Base-by-base conservation (phyloP, 2,329 filamentous ascomycete species). In the Colletotrichum sojae region DNA sequence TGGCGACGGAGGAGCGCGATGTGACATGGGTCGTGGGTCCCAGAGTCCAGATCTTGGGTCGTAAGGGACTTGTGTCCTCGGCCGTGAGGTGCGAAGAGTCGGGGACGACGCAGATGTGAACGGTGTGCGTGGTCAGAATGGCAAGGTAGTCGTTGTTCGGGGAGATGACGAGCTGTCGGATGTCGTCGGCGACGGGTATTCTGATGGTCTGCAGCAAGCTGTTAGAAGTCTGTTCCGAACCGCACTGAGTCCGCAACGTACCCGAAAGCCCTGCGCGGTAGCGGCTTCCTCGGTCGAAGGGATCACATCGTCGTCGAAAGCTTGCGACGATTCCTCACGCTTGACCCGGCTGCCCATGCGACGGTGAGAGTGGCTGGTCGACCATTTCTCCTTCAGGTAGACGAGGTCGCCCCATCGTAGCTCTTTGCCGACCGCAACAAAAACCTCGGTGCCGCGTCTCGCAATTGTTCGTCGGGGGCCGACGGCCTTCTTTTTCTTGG, bases 1-100 rank as follows among this genome's bases (percentile, higher is more conserved):
- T 94, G 22, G 91, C 90, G 65, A 99, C 86, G 2, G 93, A 89
- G 8, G 94, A 89, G 73, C 94, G 91, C 54, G 95, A 94, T 57
- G 95, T 91, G 56, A 98, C 94, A 80, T 98, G 95, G 4, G 92
- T 94, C 3, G 94, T 97, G 36, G 95, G 94, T 1, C 95, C 95
- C n/a, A 98, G 86, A 20, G 95, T 95, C 82, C 94, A 97, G 61
- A 94, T 94, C 79, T 94, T 97, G 36, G 95, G 86, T 76, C 93
- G 93, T 75, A 97, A 85, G 5, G 91, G 89, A 10, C 88, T 85
- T 54, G 82, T 84, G 75, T 95, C 93, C 53, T 87, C 85, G 68
- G 89, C 88, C 16, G 89, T 90, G 39, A 98, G 89, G 75, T 95
- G 91, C 9, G 92, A 90, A 0, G 92, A 85, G 73, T 97, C 92